A percentile compares a stretch with the other conserved stretches of the same genome.
These are phyloP conservation scores for Strobilomyces dryophilus DNA, from an alignment of 768 basidiomycete species.

Conservation along the genomic window DNA sequence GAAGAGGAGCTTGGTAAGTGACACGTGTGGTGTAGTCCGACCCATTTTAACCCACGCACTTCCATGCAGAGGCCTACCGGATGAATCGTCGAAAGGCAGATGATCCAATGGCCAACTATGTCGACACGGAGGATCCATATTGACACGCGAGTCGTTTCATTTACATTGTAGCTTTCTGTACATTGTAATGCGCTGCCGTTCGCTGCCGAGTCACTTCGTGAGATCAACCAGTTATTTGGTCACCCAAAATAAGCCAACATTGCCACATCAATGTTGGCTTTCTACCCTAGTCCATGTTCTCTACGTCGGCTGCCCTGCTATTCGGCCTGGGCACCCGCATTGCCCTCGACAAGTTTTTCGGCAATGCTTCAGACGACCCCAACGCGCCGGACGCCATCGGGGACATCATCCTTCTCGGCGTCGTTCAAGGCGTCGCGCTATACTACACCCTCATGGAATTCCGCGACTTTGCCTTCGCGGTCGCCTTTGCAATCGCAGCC, in stretches of 20 bases:
- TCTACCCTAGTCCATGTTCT: constrained; percentile 37
- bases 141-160: background rate
- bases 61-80: constrained; percentile 79
- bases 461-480: constrained; percentile 49
- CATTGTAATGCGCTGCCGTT: background rate
- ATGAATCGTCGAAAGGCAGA: constrained; percentile 66
- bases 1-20: constrained; percentile 80
- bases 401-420: constrained; percentile 62
- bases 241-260: constrained; percentile 20
- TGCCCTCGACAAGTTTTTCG: constrained; percentile 54
- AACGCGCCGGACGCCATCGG: constrained; percentile 37
- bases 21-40: background rate
- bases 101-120: constrained; percentile 93
- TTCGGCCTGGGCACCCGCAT: constrained; percentile 74
- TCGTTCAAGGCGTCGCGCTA: constrained; percentile 73
- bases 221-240: constrained; percentile 5
- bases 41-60: constrained; percentile 7
- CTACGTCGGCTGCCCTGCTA: constrained; percentile 64
- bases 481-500: constrained; percentile 52
- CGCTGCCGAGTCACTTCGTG: background rate
- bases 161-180: background rate
- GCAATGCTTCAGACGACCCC: constrained; percentile 34
- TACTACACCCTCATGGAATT: constrained; percentile 60
- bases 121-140: constrained; percentile 48
- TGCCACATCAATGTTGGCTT: constrained; percentile 13